These are phyloP conservation scores for Colletotrichum nymphaeae DNA, from an alignment of 2,329 filamentous ascomycete genomes.

Conservation along the genomic window DNA sequence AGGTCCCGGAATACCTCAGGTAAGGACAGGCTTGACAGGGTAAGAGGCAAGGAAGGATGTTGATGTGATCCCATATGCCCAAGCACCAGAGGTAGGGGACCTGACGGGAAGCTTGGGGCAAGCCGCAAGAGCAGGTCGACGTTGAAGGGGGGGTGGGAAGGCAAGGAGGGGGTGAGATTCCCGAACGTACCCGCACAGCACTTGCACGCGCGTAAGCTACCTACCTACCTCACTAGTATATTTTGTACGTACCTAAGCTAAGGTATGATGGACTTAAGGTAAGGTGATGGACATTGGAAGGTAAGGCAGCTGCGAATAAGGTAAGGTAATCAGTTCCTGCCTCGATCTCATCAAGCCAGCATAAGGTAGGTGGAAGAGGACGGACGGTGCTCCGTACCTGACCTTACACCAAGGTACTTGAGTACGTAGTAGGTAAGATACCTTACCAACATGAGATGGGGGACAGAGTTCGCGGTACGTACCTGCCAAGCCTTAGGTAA, in stretches of 20 bases:
- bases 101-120: constrained; percentile 14
- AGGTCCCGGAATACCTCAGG: not conserved
- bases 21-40: too few relatives aligned
- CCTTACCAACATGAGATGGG: not conserved
- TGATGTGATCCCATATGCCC: not conserved
- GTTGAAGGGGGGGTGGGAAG: not conserved
- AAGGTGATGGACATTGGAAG: too few relatives aligned
- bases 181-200: not conserved
- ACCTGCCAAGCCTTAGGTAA: not conserved
- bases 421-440: not conserved
- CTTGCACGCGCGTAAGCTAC: not conserved
- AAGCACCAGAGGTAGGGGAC: not conserved
- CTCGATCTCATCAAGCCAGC: too few relatives aligned
- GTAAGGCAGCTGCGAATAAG: not conserved
- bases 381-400: too few relatives aligned
- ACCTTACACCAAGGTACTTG: not conserved
- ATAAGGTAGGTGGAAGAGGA: too few relatives aligned
- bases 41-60: not conserved
- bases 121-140: not conserved
- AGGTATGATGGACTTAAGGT: not conserved
- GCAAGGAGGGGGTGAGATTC: not conserved
- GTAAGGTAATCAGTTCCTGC: not conserved
- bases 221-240: not conserved
- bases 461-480: not conserved
- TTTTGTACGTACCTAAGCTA: not conserved